Evolutionary conservation across 257 asterid species (phyloP), one percentile per base, ranked within the genome.

Genomic region (Rehmannia glutinosa): DNA sequence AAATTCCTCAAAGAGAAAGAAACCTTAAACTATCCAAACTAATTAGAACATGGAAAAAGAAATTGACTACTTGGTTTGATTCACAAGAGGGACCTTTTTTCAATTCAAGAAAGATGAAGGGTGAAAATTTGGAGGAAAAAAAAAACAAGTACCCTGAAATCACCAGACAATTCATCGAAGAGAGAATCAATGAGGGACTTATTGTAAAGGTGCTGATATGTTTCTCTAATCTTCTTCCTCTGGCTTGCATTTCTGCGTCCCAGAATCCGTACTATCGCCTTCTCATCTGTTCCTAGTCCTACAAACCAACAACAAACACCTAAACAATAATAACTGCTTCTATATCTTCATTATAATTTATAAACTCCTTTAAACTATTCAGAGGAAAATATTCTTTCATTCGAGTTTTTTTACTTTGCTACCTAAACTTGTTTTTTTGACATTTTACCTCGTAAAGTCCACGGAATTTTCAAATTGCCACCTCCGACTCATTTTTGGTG

Each of bases 121-220:
- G n/a, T n/a, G n/a, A n/a, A n/a, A n/a, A n/a, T n/a, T n/a, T n/a
- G n/a, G n/a, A n/a, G n/a, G n/a, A n/a, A n/a, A n/a, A n/a, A n/a
- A n/a, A n/a, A n/a, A n/a, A n/a, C n/a, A n/a, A n/a, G n/a, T 83
- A 88, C 96, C 95, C 78, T 50, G 71, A 91, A 91, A 77, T 88
- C 95, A 73, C 95, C 95, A 51, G 96, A 88, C 57, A 91, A 68
- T 70, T 91, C 93, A 60, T 82, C 62, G 50, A 1, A 5, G 35
- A 91, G 82, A 36, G 65, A 62, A 76, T 83, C 86, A 58, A 82
- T 54, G 12, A 91, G 91, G 54, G 92, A 77, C 41, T 77, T 72
- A 16, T 77, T 71, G 82, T 88, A 86, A 61, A 84, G 83, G 81
- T 73, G 81, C 55, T 70, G 77, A 70, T 83, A 91, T 0, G 82